Evolutionary conservation across 495 filamentous ascomycete genomes (phyloP).

Genomic region (Penicillium canariense): DNA sequence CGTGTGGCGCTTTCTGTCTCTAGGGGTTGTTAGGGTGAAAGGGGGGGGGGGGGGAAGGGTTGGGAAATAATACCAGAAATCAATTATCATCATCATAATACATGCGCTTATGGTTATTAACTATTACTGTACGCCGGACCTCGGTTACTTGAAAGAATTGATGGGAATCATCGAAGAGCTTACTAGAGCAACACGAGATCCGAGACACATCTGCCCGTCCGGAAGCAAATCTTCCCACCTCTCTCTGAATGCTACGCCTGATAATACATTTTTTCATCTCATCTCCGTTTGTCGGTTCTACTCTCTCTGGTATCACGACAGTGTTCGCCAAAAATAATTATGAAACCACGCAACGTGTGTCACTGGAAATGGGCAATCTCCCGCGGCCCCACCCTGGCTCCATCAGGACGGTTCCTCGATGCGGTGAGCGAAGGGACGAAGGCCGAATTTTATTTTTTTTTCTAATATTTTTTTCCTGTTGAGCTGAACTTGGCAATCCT

Average conservation of each 20-base stretch:
- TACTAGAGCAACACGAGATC: too few relatives aligned
- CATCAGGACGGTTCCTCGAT: conserved; percentile 28
- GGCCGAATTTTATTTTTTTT: conserved; percentile 4
- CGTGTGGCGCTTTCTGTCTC: conserved; percentile 23
- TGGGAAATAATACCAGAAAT: not conserved
- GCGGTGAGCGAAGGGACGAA: conserved; percentile 17
- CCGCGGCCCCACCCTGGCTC: conserved; percentile 30
- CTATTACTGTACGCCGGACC: too few relatives aligned
- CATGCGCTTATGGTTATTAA: not conserved
- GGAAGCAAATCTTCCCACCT: not conserved
- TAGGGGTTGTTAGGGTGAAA: conserved; percentile 19
- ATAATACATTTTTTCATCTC: not conserved
- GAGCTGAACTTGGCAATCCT: not conserved
- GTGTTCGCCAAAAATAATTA: conserved; percentile 12
- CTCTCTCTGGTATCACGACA: not conserved
- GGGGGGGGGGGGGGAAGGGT: conserved; percentile 1
- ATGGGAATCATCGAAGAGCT: too few relatives aligned
- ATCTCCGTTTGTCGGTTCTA: not conserved
- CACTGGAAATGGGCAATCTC: conserved; percentile 33
- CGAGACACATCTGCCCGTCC: not conserved
- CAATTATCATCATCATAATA: not conserved
- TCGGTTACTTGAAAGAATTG: too few relatives aligned
- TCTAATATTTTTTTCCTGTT: conserved; percentile 1
- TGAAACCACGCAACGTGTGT: conserved; percentile 34
- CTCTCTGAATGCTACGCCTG: not conserved